Conservation (phyloP, 768 basidiomycete genomes). For the Scleroderma bovista region DNA sequence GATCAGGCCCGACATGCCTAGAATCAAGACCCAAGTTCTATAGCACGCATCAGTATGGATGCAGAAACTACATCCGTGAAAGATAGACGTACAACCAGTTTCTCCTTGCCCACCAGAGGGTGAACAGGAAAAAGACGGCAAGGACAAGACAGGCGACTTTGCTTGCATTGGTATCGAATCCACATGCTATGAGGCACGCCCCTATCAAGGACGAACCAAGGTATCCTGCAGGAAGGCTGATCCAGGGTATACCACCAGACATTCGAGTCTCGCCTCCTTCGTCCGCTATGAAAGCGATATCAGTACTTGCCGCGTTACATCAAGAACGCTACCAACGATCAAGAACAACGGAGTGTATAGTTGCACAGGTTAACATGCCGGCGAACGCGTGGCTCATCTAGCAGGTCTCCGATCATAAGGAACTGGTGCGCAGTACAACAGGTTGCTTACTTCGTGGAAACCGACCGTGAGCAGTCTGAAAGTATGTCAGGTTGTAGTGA, state of each 20-base stretch:
- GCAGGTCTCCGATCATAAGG: slow-evolving; percentile 1
- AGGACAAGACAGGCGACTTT: slow-evolving; percentile 78
- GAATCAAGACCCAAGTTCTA: slow-evolving; percentile 74
- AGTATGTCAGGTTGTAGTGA: slow-evolving; percentile 13
- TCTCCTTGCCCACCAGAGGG: slow-evolving; percentile 81
- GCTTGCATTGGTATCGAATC: slow-evolving; percentile 84
- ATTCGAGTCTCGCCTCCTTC: slow-evolving; percentile 85
- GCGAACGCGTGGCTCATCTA: slow-evolving; percentile 85
- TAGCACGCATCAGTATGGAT: not conserved
- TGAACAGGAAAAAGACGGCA: slow-evolving; percentile 81
- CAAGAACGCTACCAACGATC: slow-evolving; percentile 56
- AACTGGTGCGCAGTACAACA: slow-evolving; percentile 4
- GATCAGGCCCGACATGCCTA: slow-evolving; percentile 76
- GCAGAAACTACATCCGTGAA: not conserved
- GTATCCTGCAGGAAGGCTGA: slow-evolving; percentile 83
- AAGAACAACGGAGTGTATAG: slow-evolving; percentile 77
- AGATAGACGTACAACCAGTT: slow-evolving; percentile 59
- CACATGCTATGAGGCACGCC: slow-evolving; percentile 80
- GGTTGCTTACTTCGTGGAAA: slow-evolving; percentile 66
- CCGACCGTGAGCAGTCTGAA: slow-evolving; percentile 76
- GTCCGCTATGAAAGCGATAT: slow-evolving; percentile 47
- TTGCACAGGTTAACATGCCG: slow-evolving; percentile 81
- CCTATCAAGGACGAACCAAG: slow-evolving; percentile 85
- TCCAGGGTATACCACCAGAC: slow-evolving; percentile 78
- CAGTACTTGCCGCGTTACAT: slow-evolving; percentile 5